phyloP scores from a whole-genome alignment of 1,284 basidiomycete genomes.

The Irpex sp. region DNA sequence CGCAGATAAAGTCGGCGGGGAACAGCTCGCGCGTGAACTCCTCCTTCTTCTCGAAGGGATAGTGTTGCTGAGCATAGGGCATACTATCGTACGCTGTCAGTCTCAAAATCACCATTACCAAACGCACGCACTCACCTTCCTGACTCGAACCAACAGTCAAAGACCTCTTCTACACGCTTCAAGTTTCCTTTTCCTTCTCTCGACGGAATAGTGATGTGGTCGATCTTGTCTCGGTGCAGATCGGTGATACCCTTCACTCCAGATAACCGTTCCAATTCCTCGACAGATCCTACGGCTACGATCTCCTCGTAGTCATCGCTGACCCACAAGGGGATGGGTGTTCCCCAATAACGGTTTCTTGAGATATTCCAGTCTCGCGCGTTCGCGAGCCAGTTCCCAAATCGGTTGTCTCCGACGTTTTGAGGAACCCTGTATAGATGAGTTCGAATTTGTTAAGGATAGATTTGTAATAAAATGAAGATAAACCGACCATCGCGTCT shows the following conservation, averaged over 20 bases:
- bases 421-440: slow-evolving; percentile 74
- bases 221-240: slow-evolving; percentile 92
- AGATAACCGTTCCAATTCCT: slow-evolving; percentile 85
- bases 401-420: slow-evolving; percentile 87
- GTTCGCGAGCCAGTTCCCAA: slow-evolving; percentile 97
- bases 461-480: not conserved
- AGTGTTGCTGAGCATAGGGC: slow-evolving; percentile 98
- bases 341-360: slow-evolving; percentile 99
- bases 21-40: slow-evolving; percentile 73
- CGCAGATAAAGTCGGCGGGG: slow-evolving; percentile 98
- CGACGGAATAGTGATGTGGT: slow-evolving; percentile 96
- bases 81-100: slow-evolving; percentile 54
- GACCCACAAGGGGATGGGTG: slow-evolving; percentile 95
- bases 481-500: slow-evolving; percentile 77
- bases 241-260: slow-evolving; percentile 89
- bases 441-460: not conserved
- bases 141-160: slow-evolving; percentile 99
- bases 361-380: slow-evolving; percentile 99
- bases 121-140: slow-evolving; percentile 66
- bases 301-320: slow-evolving; percentile 94
- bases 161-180: slow-evolving; percentile 93
- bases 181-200: slow-evolving; percentile 85
- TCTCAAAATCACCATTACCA: not conserved
- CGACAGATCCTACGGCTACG: slow-evolving; percentile 85
- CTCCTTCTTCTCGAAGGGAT: slow-evolving; percentile 97